A percentile compares a stretch with the other conserved stretches of the same genome.
phyloP scores from a whole-genome alignment of 441 rosid species.

The Hura crepitans region DNA sequence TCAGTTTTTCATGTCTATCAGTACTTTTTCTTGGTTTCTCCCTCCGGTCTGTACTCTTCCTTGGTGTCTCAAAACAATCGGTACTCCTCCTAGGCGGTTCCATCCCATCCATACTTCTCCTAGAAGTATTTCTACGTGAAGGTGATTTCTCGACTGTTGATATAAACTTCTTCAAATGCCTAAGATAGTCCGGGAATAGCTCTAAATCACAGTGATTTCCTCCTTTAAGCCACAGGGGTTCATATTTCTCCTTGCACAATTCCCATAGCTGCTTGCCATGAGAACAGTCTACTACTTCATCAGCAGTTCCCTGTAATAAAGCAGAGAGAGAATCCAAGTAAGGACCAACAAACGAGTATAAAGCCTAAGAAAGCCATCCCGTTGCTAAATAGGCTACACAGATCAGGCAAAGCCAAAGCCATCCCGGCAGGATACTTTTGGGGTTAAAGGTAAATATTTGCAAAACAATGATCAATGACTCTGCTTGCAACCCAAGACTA shows the following conservation, averaged over 20 bases:
- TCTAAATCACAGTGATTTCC: conserved; percentile 93
- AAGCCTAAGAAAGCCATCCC: background rate
- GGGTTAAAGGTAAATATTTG: background rate
- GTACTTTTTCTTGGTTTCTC: conserved; percentile 82
- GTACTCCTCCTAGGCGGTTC: conserved; percentile 60
- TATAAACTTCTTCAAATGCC: conserved; percentile 93
- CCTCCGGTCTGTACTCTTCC: conserved; percentile 74
- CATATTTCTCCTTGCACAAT: conserved; percentile 80
- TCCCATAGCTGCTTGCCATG: conserved; percentile 98
- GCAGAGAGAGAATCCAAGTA: background rate
- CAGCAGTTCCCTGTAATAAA: conserved; percentile 74
- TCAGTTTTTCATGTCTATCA: conserved; percentile 59
- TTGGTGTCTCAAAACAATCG: conserved; percentile 47
- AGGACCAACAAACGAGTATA: background rate
- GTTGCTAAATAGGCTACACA: background rate
- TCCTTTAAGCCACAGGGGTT: conserved; percentile 92
- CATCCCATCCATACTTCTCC: conserved; percentile 55
- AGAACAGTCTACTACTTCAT: conserved; percentile 91
- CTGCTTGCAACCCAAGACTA: background rate
- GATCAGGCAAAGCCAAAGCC: background rate
- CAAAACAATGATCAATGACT: background rate
- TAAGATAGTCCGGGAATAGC: conserved; percentile 74
- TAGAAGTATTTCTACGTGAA: conserved; percentile 55
- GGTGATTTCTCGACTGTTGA: conserved; percentile 73
- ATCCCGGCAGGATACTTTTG: background rate